Base-by-base conservation (phyloP, 768 basidiomycete genomes). In the Antrodiella citrinella region DNA sequence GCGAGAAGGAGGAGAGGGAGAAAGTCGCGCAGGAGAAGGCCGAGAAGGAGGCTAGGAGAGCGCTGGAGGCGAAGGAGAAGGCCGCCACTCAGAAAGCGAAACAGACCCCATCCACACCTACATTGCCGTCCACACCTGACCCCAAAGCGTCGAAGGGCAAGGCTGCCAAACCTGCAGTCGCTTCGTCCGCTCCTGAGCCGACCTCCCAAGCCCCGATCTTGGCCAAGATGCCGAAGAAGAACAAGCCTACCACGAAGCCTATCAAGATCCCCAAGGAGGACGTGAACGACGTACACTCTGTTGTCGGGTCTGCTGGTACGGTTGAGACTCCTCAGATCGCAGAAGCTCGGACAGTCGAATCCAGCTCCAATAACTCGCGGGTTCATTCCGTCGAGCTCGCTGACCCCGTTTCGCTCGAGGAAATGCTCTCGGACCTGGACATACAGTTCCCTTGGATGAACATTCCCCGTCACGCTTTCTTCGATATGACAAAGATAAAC, bases 211-310 rank as follows among this genome's bases (percentile, higher is more conserved):
- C 80, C 10, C 86, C 88, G 15, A 76, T 91, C 26, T 69, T 88
- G 38, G 89, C 88, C 20, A 89, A 83, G 65, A 82, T 87, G 66
- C 84, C 88, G 4, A 91, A 89, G 73, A 91, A 91, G 65, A 86
- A 72, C 58, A 89, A 83, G 58, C 84, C 85, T 0, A 56, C 73
- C 41, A 52, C 77, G 46, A 84, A 82, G 57, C 73, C 76, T 10
- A 72, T 79, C 57, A 80, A 71, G 53, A 71, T 79, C 35, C 71
- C 74, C 2, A 84, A 78, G 62, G 86, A 87, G 26, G 84, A 78
- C 25, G 54, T 63, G 13, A 52, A 57, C 21, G 76, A 77, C 23
- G 69, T 77, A 21, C 55, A 71, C 43, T 71, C 75, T 0, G 70
- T 67, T 15, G 56, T 67, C 25, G 69, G 70, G 39, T 72, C 80